These are phyloP conservation scores for Diplodia sapinea DNA, from an alignment of 2,329 filamentous ascomycete species.

Conservation along the genomic window DNA sequence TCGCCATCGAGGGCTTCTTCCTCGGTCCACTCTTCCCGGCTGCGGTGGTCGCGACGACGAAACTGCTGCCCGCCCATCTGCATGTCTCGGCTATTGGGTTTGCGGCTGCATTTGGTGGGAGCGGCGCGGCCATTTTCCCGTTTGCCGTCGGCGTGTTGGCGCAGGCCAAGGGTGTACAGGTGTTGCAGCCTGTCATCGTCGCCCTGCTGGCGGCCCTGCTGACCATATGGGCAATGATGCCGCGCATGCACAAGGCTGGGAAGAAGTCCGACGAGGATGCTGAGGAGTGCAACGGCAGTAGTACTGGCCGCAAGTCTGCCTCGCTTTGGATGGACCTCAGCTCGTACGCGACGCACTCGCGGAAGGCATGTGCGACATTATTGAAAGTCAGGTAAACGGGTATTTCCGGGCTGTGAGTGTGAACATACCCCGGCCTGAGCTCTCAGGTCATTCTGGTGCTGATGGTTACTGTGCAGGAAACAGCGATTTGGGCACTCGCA, in stretches of 20 bases:
- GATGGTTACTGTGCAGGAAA: not conserved
- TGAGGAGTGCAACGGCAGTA: not conserved
- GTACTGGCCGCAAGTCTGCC: not conserved
- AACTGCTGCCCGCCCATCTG: conserved; percentile 34
- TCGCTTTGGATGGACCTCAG: conserved; percentile 1
- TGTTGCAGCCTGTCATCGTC: conserved; percentile 63
- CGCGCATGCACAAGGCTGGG: conserved; percentile 24
- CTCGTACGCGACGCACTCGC: conserved; percentile 3
- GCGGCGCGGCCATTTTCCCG: conserved; percentile 42
- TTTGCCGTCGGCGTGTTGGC: conserved; percentile 36
- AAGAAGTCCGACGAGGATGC: not conserved
- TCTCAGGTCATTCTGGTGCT: not conserved
- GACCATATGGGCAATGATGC: conserved; percentile 56
- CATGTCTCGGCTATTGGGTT: conserved; percentile 36
- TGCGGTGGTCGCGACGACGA: conserved; percentile 33
- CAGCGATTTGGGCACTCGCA: not conserved
- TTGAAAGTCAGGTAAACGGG: conserved; percentile 7
- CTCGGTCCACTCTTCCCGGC: conserved; percentile 36
- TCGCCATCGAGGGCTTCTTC: conserved; percentile 35
- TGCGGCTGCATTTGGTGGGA: conserved; percentile 34
- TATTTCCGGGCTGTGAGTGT: not conserved
- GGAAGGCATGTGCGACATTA: not conserved
- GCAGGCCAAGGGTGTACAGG: conserved; percentile 60
- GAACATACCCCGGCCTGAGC: not conserved
- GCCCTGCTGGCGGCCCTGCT: conserved; percentile 56